A percentile compares a stretch with the other conserved stretches of the same genome.
Conservation (phyloP, 2,329 filamentous ascomycete species). For the Apiospora koreana region DNA sequence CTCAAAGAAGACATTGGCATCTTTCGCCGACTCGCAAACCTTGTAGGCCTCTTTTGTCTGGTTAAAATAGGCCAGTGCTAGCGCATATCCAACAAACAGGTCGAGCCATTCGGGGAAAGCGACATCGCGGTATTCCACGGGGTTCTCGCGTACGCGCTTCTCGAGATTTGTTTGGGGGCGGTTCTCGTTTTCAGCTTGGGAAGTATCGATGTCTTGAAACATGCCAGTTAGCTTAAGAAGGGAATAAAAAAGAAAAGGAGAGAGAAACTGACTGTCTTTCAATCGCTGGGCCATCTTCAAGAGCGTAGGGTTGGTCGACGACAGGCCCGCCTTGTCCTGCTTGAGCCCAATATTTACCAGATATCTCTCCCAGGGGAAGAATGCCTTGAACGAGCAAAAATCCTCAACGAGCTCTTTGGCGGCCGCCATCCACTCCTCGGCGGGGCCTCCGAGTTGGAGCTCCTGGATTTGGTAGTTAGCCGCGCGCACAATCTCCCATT, state of each 20-base stretch:
- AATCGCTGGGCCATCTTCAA: constrained; percentile 58
- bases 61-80: constrained; percentile 70
- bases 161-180: constrained; percentile 30
- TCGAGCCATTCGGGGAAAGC: constrained; percentile 85
- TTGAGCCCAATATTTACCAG: constrained; percentile 55
- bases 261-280: constrained; percentile 49
- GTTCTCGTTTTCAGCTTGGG: constrained; percentile 8
- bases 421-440: constrained; percentile 56
- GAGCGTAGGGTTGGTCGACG: constrained; percentile 43
- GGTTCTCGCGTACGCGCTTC: constrained; percentile 28
- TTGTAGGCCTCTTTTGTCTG: constrained; percentile 75
- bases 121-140: constrained; percentile 64
- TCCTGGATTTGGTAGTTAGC: constrained; percentile 16
- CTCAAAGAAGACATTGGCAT: constrained; percentile 81
- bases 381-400: constrained; percentile 63
- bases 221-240: background rate
- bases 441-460: constrained; percentile 41
- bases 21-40: constrained; percentile 74
- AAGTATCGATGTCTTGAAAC: constrained; percentile 32
- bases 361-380: constrained; percentile 69
- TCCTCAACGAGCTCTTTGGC: constrained; percentile 63
- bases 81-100: constrained; percentile 84
- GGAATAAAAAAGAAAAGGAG: too few relatives aligned
- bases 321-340: constrained; percentile 32
- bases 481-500: constrained; percentile 42